Base-by-base conservation (phyloP, 1,139 yeast species). In the Geotrichum phurueaensis region DNA sequence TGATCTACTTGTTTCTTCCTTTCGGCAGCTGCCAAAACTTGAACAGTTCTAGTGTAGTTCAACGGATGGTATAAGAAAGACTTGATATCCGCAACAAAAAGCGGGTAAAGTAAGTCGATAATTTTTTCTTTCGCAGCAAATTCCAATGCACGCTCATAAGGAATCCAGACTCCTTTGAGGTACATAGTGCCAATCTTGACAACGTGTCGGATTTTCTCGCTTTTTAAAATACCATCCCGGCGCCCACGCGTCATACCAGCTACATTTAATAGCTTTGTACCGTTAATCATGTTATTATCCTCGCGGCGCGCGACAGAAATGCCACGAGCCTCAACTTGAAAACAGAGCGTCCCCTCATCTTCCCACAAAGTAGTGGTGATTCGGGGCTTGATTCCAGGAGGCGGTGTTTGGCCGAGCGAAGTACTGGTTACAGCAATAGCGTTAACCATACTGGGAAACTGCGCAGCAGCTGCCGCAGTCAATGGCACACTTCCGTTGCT, bases 351-450 rank as follows among this genome's bases (percentile, higher is more conserved):
- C 68, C 89, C 88, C 71, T 92, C 97, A 72, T 92, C 97, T 73
- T 92, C 97, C 98, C 98, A 92, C 85, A 90, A 84, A 10, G 97
- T 90, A 29, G 97, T 91, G 58, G 96, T 89, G 64, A 92, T 95
- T 67, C 95, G 80, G 29, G 97, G 97, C 66, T 90, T 81, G 66
- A 86, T 75, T n/a, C 84, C 85, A 22, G 82, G 81, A 83, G 65
- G 62, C 5, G 65, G 64, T 3, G 58, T 53, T 54, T 68, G 70
- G 5, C 70, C 76, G 0, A 67, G 67, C 3, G 70, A 66, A 45
- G 66, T 67, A 1, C 68, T 66, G 3, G 67, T 59, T 3, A 66
- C 67, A 13, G 60, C 63, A 39, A 72, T 70, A 20, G 65, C 62
- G 25, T 71, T 67, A 2, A 64, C 61, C 65, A 73, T 65, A 13